Conservation (phyloP, 73 alveolate species). For the Paramecium octaurelia region DNA sequence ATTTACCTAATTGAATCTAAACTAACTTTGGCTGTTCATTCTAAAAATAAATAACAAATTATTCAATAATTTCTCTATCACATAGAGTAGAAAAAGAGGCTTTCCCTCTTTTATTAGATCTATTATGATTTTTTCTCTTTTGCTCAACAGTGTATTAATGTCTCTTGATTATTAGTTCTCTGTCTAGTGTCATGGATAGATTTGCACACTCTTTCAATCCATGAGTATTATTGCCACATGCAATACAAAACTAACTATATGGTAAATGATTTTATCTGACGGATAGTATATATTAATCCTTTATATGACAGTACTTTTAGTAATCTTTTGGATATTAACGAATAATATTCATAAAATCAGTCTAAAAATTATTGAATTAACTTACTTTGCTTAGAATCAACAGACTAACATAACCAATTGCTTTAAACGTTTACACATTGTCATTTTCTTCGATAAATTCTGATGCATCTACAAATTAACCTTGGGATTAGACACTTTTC, state of each 20-base stretch:
- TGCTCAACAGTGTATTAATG: not conserved
- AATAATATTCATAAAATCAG: not conserved
- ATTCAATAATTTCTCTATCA: slow-evolving; percentile 4
- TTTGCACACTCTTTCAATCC: not conserved
- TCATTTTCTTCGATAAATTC: not conserved
- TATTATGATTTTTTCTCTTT: not conserved
- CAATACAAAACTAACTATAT: not conserved
- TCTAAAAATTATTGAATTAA: not conserved
- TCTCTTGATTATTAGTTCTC: slow-evolving; percentile 33
- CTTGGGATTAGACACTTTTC: not conserved
- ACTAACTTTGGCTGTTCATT: not conserved
- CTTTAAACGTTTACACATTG: not conserved
- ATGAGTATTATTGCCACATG: not conserved
- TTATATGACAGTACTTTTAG: not conserved
- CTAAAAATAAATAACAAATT: not conserved
- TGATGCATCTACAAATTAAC: not conserved
- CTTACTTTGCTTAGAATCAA: not conserved
- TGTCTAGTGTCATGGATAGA: not conserved
- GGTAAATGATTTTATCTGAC: not conserved
- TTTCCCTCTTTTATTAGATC: not conserved
- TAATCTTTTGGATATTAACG: slow-evolving; percentile 16
- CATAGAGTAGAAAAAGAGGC: not conserved
- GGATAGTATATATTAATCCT: not conserved
- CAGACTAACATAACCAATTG: slow-evolving; percentile 45
- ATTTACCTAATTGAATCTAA: not conserved